Evolutionary conservation across 305 asterid genomes (phyloP).

Genomic region (Solanum hybrid): DNA sequence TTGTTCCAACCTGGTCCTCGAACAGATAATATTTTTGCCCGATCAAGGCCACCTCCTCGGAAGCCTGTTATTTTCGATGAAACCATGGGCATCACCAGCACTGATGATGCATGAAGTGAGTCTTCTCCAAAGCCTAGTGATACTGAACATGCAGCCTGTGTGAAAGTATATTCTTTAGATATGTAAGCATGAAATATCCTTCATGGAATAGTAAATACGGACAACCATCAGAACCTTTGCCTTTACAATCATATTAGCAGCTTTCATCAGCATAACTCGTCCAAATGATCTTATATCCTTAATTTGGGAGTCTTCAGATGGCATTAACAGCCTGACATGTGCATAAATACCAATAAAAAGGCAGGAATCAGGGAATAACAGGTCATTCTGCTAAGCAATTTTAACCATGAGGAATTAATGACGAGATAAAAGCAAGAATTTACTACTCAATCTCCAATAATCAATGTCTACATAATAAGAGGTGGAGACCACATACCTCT

Average conservation of each 20-base stretch:
- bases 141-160: constrained; percentile 72
- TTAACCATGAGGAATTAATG: constrained; percentile 1
- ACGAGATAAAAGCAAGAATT: background rate
- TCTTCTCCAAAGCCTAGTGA: constrained; percentile 76
- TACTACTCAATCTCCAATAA: background rate
- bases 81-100: constrained; percentile 93
- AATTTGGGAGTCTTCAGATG: constrained; percentile 55
- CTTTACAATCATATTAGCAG: constrained; percentile 45
- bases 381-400: background rate
- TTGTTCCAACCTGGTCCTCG: constrained; percentile 60
- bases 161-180: constrained; percentile 9
- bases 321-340: constrained; percentile 34
- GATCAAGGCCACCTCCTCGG: constrained; percentile 51
- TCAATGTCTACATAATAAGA: background rate
- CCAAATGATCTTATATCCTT: constrained; percentile 55
- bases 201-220: constrained; percentile 5
- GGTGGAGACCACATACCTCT: constrained; percentile 42
- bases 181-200: constrained; percentile 1
- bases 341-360: constrained; percentile 4
- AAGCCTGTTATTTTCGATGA: constrained; percentile 82
- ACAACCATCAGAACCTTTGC: constrained; percentile 46
- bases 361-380: background rate
- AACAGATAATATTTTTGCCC: constrained; percentile 45
- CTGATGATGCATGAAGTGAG: constrained; percentile 71
- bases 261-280: constrained; percentile 38